Evolutionary conservation across 1,284 basidiomycete genomes (phyloP).

Genomic region (Ustanciosporium gigantosporum): DNA sequence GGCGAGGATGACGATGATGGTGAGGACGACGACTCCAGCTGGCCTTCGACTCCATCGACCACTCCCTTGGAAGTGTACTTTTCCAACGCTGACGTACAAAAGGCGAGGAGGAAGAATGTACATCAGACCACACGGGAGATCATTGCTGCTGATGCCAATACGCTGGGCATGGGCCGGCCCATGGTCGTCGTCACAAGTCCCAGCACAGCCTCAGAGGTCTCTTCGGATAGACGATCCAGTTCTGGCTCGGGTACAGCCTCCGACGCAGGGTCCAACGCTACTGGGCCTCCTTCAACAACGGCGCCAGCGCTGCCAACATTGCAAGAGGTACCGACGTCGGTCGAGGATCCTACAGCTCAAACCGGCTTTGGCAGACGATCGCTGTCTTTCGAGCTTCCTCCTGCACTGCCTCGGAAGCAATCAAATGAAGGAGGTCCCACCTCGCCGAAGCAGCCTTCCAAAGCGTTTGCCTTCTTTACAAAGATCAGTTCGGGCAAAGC

Average conservation of each 20-base stretch:
- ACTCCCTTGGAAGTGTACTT: constrained; percentile 35
- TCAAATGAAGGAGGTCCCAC: constrained; percentile 4
- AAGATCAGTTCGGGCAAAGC: constrained; percentile 15
- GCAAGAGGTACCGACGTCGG: constrained; percentile 14
- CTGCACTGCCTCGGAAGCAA: constrained; percentile 3
- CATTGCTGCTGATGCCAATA: constrained; percentile 6
- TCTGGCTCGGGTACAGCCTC: constrained; percentile 18
- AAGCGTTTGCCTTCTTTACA: constrained; percentile 19
- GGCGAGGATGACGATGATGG: constrained; percentile 19
- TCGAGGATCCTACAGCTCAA: background rate
- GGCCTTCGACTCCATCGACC: constrained; percentile 36
- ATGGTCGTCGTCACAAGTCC: constrained; percentile 39
- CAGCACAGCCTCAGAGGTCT: constrained; percentile 28
- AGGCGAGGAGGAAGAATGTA: constrained; percentile 1
- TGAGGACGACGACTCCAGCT: constrained; percentile 37
- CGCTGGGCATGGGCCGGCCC: constrained; percentile 24
- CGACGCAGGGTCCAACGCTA: constrained; percentile 9
- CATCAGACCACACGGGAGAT: constrained; percentile 28
- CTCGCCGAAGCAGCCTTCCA: constrained; percentile 13
- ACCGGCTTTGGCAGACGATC: constrained; percentile 4
- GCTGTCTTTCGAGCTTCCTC: constrained; percentile 22
- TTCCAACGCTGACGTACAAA: constrained; percentile 4
- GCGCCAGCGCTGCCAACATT: constrained; percentile 10
- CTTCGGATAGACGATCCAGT: constrained; percentile 25
- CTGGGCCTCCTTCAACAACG: constrained; percentile 1